phyloP scores from a whole-genome alignment of 306 rosid genomes.

The Erythrophleum fordii region DNA sequence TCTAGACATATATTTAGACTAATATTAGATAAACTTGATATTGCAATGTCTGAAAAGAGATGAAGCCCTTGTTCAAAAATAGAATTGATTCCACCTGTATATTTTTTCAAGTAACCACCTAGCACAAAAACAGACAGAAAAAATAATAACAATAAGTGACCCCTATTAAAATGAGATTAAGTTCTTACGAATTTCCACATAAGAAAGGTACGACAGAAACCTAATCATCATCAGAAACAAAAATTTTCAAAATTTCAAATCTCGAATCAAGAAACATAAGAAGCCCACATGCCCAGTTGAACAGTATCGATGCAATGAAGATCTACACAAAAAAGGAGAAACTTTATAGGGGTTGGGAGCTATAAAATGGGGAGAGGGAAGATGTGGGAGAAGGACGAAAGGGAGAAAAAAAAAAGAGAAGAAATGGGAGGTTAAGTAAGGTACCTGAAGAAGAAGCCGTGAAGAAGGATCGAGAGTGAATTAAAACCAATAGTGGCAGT shows the following conservation, averaged over 20 bases:
- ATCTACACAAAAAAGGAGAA: conserved; percentile 42
- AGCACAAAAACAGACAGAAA: neutral
- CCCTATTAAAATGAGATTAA: neutral
- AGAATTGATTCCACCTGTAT: neutral
- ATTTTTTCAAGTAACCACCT: conserved; percentile 20
- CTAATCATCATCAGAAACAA: neutral
- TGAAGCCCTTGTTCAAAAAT: neutral
- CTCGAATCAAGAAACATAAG: conserved; percentile 36
- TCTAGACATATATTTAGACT: conserved; percentile 31
- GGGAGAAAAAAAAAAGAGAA: neutral
- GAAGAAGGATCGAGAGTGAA: conserved; percentile 39
- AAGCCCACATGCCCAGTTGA: conserved; percentile 50
- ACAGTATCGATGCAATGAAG: conserved; percentile 50
- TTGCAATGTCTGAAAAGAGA: conserved; percentile 25
- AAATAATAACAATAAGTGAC: neutral
- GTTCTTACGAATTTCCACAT: conserved; percentile 12
- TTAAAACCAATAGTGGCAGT: conserved; percentile 53
- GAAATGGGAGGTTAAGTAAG: neutral
- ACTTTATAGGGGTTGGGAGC: neutral
- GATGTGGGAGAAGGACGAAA: neutral
- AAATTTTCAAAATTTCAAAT: conserved; percentile 15
- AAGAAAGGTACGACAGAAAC: neutral
- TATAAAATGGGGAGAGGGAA: neutral
- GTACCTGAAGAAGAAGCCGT: conserved; percentile 52
- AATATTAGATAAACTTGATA: neutral